These are phyloP conservation scores for Chlorella sp. DNA, from an alignment of 139 green algal genomes.

Conservation along the genomic window DNA sequence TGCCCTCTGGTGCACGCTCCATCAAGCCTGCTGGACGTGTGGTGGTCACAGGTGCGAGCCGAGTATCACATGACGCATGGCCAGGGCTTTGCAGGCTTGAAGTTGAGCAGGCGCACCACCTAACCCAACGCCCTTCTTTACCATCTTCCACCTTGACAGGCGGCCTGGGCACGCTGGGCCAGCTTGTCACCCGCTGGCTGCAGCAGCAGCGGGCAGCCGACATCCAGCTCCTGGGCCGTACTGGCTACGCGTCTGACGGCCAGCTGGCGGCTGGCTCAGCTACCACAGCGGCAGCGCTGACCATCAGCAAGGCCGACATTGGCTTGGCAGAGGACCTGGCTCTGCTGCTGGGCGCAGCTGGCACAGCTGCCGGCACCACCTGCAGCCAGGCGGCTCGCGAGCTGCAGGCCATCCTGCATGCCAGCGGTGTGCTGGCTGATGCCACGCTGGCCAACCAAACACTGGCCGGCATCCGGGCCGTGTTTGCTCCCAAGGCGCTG, in stretches of 20 bases:
- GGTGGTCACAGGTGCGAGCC: slow-evolving; percentile 32
- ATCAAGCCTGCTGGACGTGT: background rate
- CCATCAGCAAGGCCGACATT: slow-evolving; percentile 40
- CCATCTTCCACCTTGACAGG: background rate
- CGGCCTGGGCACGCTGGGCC: slow-evolving; percentile 51
- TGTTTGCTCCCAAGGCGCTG: slow-evolving; percentile 55
- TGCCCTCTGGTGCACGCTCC: background rate
- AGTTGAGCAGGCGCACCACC: too few relatives aligned
- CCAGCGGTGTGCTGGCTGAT: slow-evolving; percentile 76
- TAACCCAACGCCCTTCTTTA: too few relatives aligned
- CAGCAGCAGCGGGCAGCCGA: slow-evolving; percentile 18
- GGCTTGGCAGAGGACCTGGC: slow-evolving; percentile 34
- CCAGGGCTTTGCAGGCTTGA: too few relatives aligned
- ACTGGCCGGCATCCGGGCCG: slow-evolving; percentile 39
- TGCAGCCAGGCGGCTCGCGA: background rate
- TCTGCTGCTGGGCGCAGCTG: background rate
- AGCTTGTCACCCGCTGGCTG: slow-evolving; percentile 73
- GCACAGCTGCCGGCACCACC: background rate
- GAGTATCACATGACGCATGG: too few relatives aligned
- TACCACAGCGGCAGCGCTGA: slow-evolving; percentile 8
- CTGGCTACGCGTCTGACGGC: background rate
- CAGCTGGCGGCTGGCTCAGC: background rate
- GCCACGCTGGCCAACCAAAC: slow-evolving; percentile 71
- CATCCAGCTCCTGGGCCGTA: slow-evolving; percentile 42
- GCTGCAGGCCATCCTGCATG: slow-evolving; percentile 66